phyloP scores from a whole-genome alignment of 495 filamentous ascomycete genomes.

The Annulohypoxylon moriforme region DNA sequence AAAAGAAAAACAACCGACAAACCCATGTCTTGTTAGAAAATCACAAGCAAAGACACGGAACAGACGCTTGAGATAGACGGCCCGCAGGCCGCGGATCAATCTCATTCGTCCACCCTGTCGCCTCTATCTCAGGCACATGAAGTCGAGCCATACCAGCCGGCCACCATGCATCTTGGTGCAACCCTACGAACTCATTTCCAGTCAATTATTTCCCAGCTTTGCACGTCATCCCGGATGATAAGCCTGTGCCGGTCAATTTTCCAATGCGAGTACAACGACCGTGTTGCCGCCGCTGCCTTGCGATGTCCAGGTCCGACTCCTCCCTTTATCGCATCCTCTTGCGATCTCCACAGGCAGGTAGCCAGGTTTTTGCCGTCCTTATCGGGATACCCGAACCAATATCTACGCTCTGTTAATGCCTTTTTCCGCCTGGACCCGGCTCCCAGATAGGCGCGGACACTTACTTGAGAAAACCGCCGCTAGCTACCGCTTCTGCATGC shows the following conservation, averaged over 20 bases:
- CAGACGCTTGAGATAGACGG: slow-evolving; percentile 17
- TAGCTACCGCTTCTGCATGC: slow-evolving; percentile 78
- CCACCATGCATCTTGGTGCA: slow-evolving; percentile 44
- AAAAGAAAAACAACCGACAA: slow-evolving; percentile 30
- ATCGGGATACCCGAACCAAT: slow-evolving; percentile 83
- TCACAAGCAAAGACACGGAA: slow-evolving; percentile 31
- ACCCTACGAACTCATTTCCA: slow-evolving; percentile 61
- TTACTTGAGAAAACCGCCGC: slow-evolving; percentile 85
- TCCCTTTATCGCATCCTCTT: slow-evolving; percentile 75
- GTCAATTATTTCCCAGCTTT: slow-evolving; percentile 67
- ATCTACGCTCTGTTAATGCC: slow-evolving; percentile 58
- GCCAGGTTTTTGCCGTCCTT: slow-evolving; percentile 73
- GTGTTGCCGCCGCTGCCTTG: slow-evolving; percentile 61
- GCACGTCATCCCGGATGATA: slow-evolving; percentile 66
- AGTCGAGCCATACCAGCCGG: slow-evolving; percentile 31
- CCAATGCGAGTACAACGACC: slow-evolving; percentile 66
- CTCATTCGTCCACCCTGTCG: slow-evolving; percentile 44
- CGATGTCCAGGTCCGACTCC: slow-evolving; percentile 70
- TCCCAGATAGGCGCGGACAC: slow-evolving; percentile 24
- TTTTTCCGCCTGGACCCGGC: slow-evolving; percentile 25
- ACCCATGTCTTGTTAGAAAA: slow-evolving; percentile 33
- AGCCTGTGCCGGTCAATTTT: slow-evolving; percentile 73
- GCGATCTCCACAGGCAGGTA: slow-evolving; percentile 80
- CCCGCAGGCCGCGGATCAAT: slow-evolving; percentile 31
- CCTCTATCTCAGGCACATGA: slow-evolving; percentile 43